Evolutionary conservation across 164 flowering plant species (phyloP), one percentile per base, ranked within the genome.

Genomic region (Dillenia turbinata): DNA sequence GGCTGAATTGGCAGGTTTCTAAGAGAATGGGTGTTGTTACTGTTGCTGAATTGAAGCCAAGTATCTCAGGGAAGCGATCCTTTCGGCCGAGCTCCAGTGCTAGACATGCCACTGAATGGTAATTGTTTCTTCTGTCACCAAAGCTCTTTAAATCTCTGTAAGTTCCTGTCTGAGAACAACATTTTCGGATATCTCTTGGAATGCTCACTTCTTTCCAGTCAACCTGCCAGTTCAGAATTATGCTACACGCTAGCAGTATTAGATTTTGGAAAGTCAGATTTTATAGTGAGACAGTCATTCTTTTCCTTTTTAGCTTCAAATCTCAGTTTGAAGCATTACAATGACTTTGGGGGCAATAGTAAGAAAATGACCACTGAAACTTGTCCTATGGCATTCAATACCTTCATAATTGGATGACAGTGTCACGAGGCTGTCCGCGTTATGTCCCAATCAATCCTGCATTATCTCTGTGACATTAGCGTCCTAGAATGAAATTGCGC

Each of bases 81-180:
- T 85, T 87, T 75, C 85, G 94, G 44, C 90, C 90, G 0, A 81
- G 81, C 63, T 78, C 94, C 2, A 88, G 90, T 59, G 68, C 86
- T 14, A 81, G 91, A 57, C 94, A 83, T 61, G 77, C 86, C 68
- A 76, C 85, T 49, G 96, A 93, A 77, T 93, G 98, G 98, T 92
- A 85, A 64, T 45, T 13, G 47, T 52, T 43, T 44, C 56, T 45
- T 46, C 55, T 47, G 47, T 53, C 19, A 65, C 33, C 14, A 48
- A 19, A 19, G 17, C 19, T 10, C 19, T 10, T 49, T 9, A 15
- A 16, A 1, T 47, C 13, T 0, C 14, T n/a, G 5, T 9, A 9
- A 26, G 44, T 54, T 9, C 46, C 9, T 53, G 4, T 16, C 19
- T 1, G 26, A 44, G 46, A 5, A 15, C 49, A 33, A 33, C 40